phyloP scores from a whole-genome alignment of 129 eudicot species.

The Centaurea solstitialis region DNA sequence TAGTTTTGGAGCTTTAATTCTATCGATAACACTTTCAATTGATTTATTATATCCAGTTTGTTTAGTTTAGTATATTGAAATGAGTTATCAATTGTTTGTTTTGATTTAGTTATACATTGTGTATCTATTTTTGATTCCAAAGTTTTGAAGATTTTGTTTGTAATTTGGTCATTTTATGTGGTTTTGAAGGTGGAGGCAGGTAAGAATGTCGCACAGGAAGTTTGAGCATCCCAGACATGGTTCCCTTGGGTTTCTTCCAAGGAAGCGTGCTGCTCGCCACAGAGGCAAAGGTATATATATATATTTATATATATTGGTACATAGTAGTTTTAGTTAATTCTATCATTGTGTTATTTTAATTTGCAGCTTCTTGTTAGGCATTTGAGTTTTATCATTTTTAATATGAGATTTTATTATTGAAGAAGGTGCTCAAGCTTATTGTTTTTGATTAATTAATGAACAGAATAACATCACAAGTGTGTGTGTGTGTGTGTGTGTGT shows the following conservation, averaged over 20 bases:
- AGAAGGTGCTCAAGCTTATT: too few species aligned
- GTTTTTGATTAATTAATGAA: too few species aligned
- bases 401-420: too few species aligned
- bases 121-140: too few species aligned
- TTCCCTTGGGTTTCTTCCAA: slow-evolving; percentile 57
- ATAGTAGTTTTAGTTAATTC: not conserved
- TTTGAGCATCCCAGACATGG: slow-evolving; percentile 57
- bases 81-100: not conserved
- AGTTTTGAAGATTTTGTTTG: not conserved
- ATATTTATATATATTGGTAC: not conserved
- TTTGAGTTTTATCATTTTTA: too few species aligned
- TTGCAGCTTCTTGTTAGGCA: too few species aligned
- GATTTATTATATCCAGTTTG: too few species aligned
- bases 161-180: not conserved
- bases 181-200: not conserved
- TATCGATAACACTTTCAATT: not conserved
- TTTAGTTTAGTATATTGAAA: too few species aligned
- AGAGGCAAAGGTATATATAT: slow-evolving; percentile 63
- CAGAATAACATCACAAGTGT: too few species aligned
- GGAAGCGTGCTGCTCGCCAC: slow-evolving; percentile 64
- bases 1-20: not conserved
- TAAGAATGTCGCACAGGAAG: slow-evolving; percentile 59
- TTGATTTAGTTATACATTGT: too few species aligned
- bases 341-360: too few species aligned
- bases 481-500: too few species aligned